phyloP scores from a whole-genome alignment of 768 basidiomycete genomes.

The Pleurotus giganteus region DNA sequence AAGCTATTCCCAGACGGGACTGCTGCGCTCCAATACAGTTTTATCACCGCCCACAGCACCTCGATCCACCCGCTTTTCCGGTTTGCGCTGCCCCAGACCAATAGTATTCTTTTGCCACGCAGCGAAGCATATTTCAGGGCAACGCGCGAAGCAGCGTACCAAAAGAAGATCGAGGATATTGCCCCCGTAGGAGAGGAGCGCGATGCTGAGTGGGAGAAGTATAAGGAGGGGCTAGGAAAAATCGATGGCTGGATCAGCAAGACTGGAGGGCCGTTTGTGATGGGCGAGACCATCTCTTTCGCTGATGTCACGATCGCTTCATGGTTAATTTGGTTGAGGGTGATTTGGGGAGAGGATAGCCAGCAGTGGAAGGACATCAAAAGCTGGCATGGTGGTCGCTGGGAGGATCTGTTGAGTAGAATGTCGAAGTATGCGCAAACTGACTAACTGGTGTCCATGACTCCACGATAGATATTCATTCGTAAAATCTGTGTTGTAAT shows the following conservation, averaged over 20 bases:
- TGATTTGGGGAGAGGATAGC: conserved; percentile 4
- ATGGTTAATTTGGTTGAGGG: conserved; percentile 2
- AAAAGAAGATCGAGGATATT: conserved; percentile 2
- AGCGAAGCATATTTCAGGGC: conserved; percentile 7
- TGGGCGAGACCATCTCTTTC: conserved; percentile 7
- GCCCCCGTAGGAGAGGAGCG: neutral
- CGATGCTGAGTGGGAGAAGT: conserved; percentile 3
- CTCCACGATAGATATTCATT: neutral
- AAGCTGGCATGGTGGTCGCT: conserved; percentile 8
- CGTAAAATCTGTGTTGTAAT: too few species aligned
- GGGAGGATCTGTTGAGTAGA: neutral
- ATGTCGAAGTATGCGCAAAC: neutral
- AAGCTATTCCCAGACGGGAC: conserved; percentile 7
- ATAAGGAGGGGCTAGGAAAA: neutral
- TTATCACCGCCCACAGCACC: neutral
- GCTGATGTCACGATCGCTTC: conserved; percentile 3
- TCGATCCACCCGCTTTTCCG: neutral
- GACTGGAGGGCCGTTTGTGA: conserved; percentile 3
- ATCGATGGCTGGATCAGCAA: conserved; percentile 7
- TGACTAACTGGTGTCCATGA: neutral
- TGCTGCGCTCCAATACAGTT: conserved; percentile 1
- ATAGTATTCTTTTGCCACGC: neutral
- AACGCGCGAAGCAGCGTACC: neutral
- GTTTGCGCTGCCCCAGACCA: neutral
- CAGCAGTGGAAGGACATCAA: conserved; percentile 7